Evolutionary conservation across 108 stramenopile species (phyloP).

Genomic region (Conticribra guillardii): DNA sequence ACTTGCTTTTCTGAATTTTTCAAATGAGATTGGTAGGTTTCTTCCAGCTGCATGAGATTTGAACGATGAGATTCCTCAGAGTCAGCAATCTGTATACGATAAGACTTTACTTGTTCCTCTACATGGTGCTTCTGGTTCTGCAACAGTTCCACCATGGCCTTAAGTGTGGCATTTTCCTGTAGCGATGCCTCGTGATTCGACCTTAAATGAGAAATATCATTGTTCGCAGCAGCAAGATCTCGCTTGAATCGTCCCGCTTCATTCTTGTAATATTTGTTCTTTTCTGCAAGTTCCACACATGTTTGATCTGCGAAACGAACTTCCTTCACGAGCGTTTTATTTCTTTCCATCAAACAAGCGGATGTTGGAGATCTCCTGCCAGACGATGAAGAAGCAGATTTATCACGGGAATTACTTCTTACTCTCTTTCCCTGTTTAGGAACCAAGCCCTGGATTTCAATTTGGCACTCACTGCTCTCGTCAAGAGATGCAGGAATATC

Average conservation of each 20-base stretch:
- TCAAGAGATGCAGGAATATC: not conserved
- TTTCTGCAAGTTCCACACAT: slow-evolving; percentile 75
- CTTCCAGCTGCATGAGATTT: slow-evolving; percentile 22
- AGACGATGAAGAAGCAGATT: not conserved
- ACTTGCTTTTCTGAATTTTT: slow-evolving; percentile 37
- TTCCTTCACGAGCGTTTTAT: slow-evolving; percentile 81
- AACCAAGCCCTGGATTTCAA: not conserved
- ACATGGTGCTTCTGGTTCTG: slow-evolving; percentile 23
- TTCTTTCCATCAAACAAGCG: slow-evolving; percentile 63
- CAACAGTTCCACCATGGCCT: slow-evolving; percentile 26
- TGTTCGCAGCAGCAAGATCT: slow-evolving; percentile 9
- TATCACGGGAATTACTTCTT: not conserved
- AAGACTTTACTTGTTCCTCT: slow-evolving; percentile 26
- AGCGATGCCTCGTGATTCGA: slow-evolving; percentile 18
- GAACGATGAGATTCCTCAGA: slow-evolving; percentile 22
- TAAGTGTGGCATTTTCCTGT: slow-evolving; percentile 37
- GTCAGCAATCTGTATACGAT: slow-evolving; percentile 18
- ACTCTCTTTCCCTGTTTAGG: not conserved
- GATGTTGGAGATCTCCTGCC: slow-evolving; percentile 20
- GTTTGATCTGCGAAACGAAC: slow-evolving; percentile 88
- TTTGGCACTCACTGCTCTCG: not conserved
- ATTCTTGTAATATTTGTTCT: slow-evolving; percentile 36
- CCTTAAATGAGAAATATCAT: slow-evolving; percentile 15
- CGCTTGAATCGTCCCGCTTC: slow-evolving; percentile 13
- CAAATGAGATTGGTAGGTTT: slow-evolving; percentile 27